Evolutionary conservation across 257 asterid genomes (phyloP).

Genomic region (Penstemon davidsonii): DNA sequence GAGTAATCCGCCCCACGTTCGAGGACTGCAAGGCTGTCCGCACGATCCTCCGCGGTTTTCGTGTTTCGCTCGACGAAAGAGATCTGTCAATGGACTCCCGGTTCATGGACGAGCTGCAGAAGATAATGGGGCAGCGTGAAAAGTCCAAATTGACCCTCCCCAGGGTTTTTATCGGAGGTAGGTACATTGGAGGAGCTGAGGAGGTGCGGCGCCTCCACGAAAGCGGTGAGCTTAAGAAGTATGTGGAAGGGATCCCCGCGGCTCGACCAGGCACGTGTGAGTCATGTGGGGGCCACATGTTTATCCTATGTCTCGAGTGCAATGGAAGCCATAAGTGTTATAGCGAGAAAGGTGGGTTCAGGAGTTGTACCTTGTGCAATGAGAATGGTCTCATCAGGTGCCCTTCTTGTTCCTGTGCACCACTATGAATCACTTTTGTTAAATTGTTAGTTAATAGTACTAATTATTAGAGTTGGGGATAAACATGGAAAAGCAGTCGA

Average conservation of each 20-base stretch:
- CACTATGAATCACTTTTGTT: constrained; percentile 14
- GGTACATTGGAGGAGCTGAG: constrained; percentile 91
- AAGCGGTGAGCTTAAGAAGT: constrained; percentile 78
- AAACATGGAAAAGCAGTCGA: too few species aligned
- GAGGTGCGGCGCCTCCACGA: constrained; percentile 86
- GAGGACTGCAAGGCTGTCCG: constrained; percentile 78
- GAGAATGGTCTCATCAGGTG: constrained; percentile 96
- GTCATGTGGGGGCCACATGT: constrained; percentile 72
- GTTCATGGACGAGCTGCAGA: constrained; percentile 73
- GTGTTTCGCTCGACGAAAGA: constrained; percentile 81
- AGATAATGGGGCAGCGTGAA: constrained; percentile 51
- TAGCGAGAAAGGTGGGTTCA: constrained; percentile 71
- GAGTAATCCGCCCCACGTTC: constrained; percentile 80
- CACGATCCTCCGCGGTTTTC: constrained; percentile 61
- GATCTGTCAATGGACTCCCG: constrained; percentile 82
- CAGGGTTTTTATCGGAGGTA: constrained; percentile 81
- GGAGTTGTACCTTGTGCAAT: constrained; percentile 77
- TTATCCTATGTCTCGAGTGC: constrained; percentile 71
- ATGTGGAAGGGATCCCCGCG: constrained; percentile 59
- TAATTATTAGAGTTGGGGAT: too few species aligned
- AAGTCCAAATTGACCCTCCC: constrained; percentile 61
- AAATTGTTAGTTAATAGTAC: too few species aligned
- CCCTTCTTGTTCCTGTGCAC: constrained; percentile 72
- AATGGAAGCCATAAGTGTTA: constrained; percentile 81
- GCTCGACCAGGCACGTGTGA: constrained; percentile 67